These are phyloP conservation scores for Colletotrichum magnum DNA, from an alignment of 2,329 filamentous ascomycete species.

Conservation along the genomic window DNA sequence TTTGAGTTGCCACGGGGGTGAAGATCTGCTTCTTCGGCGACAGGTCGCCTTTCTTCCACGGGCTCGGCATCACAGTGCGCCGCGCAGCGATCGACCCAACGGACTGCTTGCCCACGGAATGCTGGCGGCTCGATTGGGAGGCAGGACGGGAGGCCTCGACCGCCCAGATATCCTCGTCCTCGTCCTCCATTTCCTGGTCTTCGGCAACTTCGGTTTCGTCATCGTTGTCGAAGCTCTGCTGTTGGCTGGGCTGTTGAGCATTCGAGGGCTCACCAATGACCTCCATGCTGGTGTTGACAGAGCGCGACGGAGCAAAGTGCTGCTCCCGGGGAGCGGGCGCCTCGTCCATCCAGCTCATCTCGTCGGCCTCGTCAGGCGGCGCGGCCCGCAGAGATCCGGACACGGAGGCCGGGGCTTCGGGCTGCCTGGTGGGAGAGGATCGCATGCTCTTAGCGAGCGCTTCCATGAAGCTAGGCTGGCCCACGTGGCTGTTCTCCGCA, in stretches of 20 bases:
- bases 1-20: conserved; percentile 25
- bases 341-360: conserved; percentile 60
- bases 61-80: conserved; percentile 51
- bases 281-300: conserved; percentile 31
- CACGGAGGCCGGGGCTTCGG: conserved; percentile 16
- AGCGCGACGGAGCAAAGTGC: conserved; percentile 23
- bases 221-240: conserved; percentile 10
- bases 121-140: conserved; percentile 43
- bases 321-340: conserved; percentile 37
- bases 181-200: conserved; percentile 51
- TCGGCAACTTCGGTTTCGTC: conserved; percentile 35
- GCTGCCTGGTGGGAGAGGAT: conserved; percentile 5
- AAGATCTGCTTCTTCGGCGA: conserved; percentile 43
- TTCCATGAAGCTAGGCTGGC: conserved; percentile 51
- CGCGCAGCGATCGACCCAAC: conserved; percentile 39
- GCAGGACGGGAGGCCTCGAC: conserved; percentile 65
- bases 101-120: conserved; percentile 48
- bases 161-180: conserved; percentile 69
- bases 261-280: conserved; percentile 28
- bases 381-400: conserved; percentile 31
- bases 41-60: conserved; percentile 54
- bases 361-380: conserved; percentile 49
- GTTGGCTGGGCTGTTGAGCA: conserved; percentile 13
- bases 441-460: conserved; percentile 48
- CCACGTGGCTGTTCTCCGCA: conserved; percentile 44